Conservation (phyloP, 306 rosid genomes). For the Cicer bijugum region DNA sequence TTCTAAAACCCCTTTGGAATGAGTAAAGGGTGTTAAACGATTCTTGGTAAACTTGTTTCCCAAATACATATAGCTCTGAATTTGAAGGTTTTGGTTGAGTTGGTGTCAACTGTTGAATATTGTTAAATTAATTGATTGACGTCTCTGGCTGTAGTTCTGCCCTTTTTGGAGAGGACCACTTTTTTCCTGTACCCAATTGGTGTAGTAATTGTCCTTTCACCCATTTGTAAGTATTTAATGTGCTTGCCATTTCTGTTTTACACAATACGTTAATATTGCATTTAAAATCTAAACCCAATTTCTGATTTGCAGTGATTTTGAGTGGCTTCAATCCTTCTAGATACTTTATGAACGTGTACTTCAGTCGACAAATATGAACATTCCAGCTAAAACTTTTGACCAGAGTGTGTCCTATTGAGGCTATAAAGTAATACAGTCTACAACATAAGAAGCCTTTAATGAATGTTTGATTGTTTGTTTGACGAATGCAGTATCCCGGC, state of each 20-base stretch:
- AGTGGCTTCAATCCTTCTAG: constrained; percentile 99
- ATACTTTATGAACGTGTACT: constrained; percentile 89
- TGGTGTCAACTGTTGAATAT: constrained; percentile 20
- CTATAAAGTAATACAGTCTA: constrained; percentile 52
- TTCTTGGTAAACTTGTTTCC: constrained; percentile 23
- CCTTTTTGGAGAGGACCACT: constrained; percentile 95
- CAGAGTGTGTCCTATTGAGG: constrained; percentile 51
- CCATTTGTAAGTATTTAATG: constrained; percentile 79
- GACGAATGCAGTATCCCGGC: constrained; percentile 43
- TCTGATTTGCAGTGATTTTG: constrained; percentile 76
- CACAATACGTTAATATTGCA: constrained; percentile 17
- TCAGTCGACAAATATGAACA: constrained; percentile 69
- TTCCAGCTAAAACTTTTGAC: constrained; percentile 55
- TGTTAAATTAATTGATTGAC: constrained; percentile 37
- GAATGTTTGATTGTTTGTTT: constrained; percentile 52
- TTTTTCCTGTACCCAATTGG: constrained; percentile 95
- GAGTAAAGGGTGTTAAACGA: constrained; percentile 22
- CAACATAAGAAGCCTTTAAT: constrained; percentile 47
- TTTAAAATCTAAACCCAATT: constrained; percentile 46
- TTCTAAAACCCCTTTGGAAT: constrained; percentile 32
- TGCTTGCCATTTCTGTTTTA: constrained; percentile 40
- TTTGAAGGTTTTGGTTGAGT: constrained; percentile 14
- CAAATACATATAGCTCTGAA: constrained; percentile 5
- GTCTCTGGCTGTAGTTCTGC: constrained; percentile 74
- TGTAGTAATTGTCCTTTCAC: constrained; percentile 83